phyloP scores from a whole-genome alignment of 805 yeast genomes.

The Candida qinlingensis region DNA sequence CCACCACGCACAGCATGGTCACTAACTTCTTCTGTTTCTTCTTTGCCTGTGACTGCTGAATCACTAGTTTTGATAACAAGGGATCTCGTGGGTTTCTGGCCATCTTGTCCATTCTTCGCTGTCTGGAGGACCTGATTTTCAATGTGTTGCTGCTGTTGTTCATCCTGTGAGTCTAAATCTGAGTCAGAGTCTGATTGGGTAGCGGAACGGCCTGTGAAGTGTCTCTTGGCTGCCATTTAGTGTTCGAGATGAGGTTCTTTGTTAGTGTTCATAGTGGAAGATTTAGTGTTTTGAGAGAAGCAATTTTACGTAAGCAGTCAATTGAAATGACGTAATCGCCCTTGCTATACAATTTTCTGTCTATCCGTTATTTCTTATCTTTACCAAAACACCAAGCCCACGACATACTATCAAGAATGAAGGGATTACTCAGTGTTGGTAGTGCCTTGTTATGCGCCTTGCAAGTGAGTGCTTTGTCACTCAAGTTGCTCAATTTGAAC shows the following conservation, averaged over 20 bases:
- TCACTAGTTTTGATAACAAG: conserved; percentile 25
- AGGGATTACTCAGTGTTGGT: neutral
- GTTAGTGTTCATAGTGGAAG: no score
- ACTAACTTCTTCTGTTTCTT: conserved; percentile 31
- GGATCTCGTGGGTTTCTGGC: conserved; percentile 31
- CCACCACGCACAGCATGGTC: conserved; percentile 27
- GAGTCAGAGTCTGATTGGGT: neutral
- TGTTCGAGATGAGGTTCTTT: no score
- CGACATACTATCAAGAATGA: neutral
- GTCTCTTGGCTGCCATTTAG: conserved; percentile 3
- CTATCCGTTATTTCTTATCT: no score
- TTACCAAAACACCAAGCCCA: no score
- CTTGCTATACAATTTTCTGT: no score
- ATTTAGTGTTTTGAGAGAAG: no score
- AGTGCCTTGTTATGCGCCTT: neutral
- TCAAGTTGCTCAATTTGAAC: neutral
- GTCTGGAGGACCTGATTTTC: conserved; percentile 15
- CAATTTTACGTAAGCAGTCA: no score
- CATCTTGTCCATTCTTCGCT: conserved; percentile 17
- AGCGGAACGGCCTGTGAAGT: conserved; percentile 7
- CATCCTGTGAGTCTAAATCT: neutral
- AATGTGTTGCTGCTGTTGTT: neutral
- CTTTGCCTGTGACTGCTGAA: conserved; percentile 25
- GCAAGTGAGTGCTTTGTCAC: neutral
- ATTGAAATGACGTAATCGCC: no score